phyloP scores from a whole-genome alignment of 2,329 filamentous ascomycete genomes.

The Exophiala sp. region DNA sequence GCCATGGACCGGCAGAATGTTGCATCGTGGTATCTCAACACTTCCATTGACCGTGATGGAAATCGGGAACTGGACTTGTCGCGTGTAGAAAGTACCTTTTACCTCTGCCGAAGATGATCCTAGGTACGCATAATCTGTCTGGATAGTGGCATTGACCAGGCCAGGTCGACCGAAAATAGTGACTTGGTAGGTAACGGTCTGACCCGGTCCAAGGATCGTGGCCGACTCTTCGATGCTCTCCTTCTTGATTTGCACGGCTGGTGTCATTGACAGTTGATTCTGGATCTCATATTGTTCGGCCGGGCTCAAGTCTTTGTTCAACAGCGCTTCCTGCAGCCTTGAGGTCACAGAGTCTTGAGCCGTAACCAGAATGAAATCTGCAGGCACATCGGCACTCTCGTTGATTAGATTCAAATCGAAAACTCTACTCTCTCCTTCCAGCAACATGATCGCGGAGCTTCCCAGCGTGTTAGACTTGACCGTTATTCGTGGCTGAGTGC shows the following conservation, averaged over 20 bases:
- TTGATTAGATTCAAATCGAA: conserved; percentile 81
- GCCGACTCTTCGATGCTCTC: conserved; percentile 3
- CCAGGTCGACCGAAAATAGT: conserved; percentile 83
- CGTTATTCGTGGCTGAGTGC: conserved; percentile 68
- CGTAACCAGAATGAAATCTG: conserved; percentile 79
- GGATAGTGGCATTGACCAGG: conserved; percentile 69
- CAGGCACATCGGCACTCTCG: conserved; percentile 60
- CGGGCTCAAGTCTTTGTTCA: conserved; percentile 68
- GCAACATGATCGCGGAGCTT: conserved; percentile 82
- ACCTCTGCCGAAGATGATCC: conserved; percentile 63
- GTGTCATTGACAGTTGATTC: conserved; percentile 66
- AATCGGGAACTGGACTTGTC: conserved; percentile 72
- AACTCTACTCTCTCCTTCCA: conserved; percentile 76
- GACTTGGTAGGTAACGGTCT: conserved; percentile 57
- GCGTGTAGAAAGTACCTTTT: conserved; percentile 70
- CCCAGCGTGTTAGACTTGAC: conserved; percentile 71
- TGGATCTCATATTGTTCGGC: conserved; percentile 83
- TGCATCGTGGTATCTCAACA: conserved; percentile 72
- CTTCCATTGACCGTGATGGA: conserved; percentile 89
- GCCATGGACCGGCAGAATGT: conserved; percentile 67
- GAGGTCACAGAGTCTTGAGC: conserved; percentile 83
- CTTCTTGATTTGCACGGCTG: conserved; percentile 43
- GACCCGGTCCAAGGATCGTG: conserved; percentile 37
- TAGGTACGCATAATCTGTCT: conserved; percentile 82
- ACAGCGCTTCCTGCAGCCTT: conserved; percentile 67